Conservation (phyloP, 306 rosid species). For the Quercus berberidifolia region DNA sequence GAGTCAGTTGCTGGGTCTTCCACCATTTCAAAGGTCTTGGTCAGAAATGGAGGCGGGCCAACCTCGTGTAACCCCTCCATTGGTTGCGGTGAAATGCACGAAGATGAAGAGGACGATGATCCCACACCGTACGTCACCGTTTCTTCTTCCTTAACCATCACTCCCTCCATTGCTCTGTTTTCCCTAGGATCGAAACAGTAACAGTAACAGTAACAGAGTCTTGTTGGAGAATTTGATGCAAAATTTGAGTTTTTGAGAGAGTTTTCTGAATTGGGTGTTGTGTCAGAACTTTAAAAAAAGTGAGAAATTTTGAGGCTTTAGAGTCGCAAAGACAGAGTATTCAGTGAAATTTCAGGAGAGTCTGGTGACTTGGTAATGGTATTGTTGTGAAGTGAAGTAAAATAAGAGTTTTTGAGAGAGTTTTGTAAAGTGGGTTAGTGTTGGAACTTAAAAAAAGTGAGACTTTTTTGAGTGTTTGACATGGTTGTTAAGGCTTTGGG, state of each 20-base stretch:
- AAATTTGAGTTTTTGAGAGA: neutral
- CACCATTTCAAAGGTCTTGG: conserved; percentile 86
- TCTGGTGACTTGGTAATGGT: no score
- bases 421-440: no score
- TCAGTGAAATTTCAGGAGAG: no score
- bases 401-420: no score
- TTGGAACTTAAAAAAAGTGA: no score
- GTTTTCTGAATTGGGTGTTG: no score
- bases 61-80: conserved; percentile 73
- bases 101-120: conserved; percentile 51
- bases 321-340: neutral
- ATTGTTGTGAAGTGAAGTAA: no score
- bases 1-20: conserved; percentile 85
- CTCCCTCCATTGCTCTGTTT: conserved; percentile 31
- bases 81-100: conserved; percentile 56
- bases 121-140: conserved; percentile 21
- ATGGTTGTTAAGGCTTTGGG: neutral
- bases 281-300: no score
- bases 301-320: neutral
- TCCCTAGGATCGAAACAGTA: neutral
- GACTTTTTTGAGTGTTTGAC: neutral
- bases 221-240: neutral
- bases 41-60: conserved; percentile 92
- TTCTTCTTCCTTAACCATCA: conserved; percentile 53
- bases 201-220: neutral